Base-by-base conservation (phyloP, 495 filamentous ascomycete genomes). In the Viridothelium virens region DNA sequence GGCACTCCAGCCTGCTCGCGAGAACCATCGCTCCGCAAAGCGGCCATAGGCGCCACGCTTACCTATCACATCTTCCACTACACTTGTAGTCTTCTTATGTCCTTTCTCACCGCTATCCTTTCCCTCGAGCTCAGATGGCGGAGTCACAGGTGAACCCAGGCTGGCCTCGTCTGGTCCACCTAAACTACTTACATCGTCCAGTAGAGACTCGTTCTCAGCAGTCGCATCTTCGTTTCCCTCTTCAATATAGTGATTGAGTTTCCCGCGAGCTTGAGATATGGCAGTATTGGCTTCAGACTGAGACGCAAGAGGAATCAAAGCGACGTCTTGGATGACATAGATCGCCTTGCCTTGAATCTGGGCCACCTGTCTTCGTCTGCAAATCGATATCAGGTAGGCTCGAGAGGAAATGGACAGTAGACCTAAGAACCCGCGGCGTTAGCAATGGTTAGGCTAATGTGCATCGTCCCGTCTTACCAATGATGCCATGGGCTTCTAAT, bases 11-110 rank as follows among this genome's bases (percentile, higher is more conserved):
- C 89, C 91, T 62, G 86, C 88, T 69, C 82, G 86, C 12, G 89
- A 92, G 69, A 97, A 91, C 93, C 94, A 97, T 69, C 85, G 86
- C 67, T 90, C 84, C 0, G 93, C 90, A 74, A 96, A 96, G 33
- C 89, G 79, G 1, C 93, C 92, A 76, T 96, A 96, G 47, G 83
- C 84, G 0, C 91, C 89, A 65, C 84, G 87, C 66, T 84, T 86
- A 5, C 80, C 82, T 63, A 96, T 89, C 1, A 96, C 92, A 76
- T 96, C 91, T 78, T 95, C 84, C 0, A 87, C 90, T 65, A 94
- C 85, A 56, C 80, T 84, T 64, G 83, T 86, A 36, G 79, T 79
- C 48, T 78, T 80, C 38, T 71, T 53, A 63, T 34, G 67, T 68
- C 56, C 71, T 71, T 48, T 38, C 56, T 73, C 67, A 10, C 66